A percentile compares a stretch with the other conserved stretches of the same genome.
Evolutionary conservation across 352 stramenopile species (phyloP).

Genomic region (Phytopythium mirpurense): DNA sequence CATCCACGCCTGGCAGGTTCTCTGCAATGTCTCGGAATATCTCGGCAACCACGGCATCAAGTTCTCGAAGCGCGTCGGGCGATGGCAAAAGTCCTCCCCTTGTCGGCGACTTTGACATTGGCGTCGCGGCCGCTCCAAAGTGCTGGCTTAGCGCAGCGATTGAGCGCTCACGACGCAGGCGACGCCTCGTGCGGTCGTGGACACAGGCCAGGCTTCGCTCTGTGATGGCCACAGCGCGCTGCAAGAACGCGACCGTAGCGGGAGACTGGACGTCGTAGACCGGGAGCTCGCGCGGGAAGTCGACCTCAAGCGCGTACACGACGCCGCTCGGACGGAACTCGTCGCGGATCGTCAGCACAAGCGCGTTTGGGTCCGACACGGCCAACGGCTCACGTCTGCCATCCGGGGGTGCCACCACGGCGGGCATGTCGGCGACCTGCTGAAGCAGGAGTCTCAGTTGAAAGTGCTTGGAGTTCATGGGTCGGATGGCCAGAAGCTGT

Average conservation of each 20-base stretch:
- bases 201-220: conserved; percentile 41
- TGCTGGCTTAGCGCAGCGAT: conserved; percentile 10
- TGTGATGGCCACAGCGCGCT: conserved; percentile 29
- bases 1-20: conserved; percentile 45
- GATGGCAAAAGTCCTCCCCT: conserved; percentile 34
- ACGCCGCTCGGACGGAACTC: conserved; percentile 8
- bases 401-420: not conserved
- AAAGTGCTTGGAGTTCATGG: conserved; percentile 69
- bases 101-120: not conserved
- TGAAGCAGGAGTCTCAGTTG: conserved; percentile 41
- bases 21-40: conserved; percentile 43
- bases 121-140: conserved; percentile 2
- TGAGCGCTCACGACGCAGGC: conserved; percentile 16
- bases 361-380: conserved; percentile 26
- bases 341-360: conserved; percentile 31
- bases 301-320: conserved; percentile 44
- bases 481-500: conserved; percentile 48
- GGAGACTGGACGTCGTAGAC: conserved; percentile 6
- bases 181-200: conserved; percentile 39
- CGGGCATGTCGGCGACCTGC: not conserved
- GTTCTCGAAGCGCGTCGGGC: conserved; percentile 35
- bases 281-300: conserved; percentile 18
- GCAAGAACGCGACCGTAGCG: conserved; percentile 20
- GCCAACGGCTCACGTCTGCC: conserved; percentile 1
- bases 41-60: conserved; percentile 30